Evolutionary conservation across 805 yeast genomes (phyloP).

Genomic region (Nakazawaea wickerhamii): DNA sequence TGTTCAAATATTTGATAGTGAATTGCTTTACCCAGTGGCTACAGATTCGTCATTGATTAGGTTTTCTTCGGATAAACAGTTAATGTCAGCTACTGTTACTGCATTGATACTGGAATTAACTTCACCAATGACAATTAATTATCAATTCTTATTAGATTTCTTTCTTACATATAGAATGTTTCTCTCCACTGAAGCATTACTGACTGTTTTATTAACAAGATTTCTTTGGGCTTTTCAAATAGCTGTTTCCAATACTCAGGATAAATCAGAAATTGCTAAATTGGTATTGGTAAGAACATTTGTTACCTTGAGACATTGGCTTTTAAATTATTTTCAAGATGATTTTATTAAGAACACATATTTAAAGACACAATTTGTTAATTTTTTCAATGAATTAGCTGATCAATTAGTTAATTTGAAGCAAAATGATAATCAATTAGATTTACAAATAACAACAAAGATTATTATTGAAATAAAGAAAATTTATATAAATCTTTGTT

Average conservation of each 20-base stretch:
- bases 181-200: slow-evolving; percentile 48
- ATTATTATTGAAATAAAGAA: slow-evolving; percentile 29
- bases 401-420: slow-evolving; percentile 1
- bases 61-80: background rate
- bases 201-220: slow-evolving; percentile 58
- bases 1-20: slow-evolving; percentile 24
- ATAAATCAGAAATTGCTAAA: slow-evolving; percentile 44
- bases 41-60: slow-evolving; percentile 18
- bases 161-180: slow-evolving; percentile 78
- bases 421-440: background rate
- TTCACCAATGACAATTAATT: slow-evolving; percentile 70
- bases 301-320: slow-evolving; percentile 85
- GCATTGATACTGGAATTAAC: slow-evolving; percentile 57
- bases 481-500: slow-evolving; percentile 25
- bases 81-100: slow-evolving; percentile 24
- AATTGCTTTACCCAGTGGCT: slow-evolving; percentile 27
- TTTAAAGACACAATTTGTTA: slow-evolving; percentile 39
- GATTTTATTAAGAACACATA: slow-evolving; percentile 61
- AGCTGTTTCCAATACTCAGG: slow-evolving; percentile 10
- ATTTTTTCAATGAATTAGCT: slow-evolving; percentile 36
- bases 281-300: slow-evolving; percentile 74
- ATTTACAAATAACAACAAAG: slow-evolving; percentile 15
- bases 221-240: slow-evolving; percentile 63
- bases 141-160: slow-evolving; percentile 76
- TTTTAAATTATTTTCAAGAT: slow-evolving; percentile 78